These are phyloP conservation scores for Cucurbitaria berberidis DNA, from an alignment of 2,329 filamentous ascomycete species.

Conservation along the genomic window DNA sequence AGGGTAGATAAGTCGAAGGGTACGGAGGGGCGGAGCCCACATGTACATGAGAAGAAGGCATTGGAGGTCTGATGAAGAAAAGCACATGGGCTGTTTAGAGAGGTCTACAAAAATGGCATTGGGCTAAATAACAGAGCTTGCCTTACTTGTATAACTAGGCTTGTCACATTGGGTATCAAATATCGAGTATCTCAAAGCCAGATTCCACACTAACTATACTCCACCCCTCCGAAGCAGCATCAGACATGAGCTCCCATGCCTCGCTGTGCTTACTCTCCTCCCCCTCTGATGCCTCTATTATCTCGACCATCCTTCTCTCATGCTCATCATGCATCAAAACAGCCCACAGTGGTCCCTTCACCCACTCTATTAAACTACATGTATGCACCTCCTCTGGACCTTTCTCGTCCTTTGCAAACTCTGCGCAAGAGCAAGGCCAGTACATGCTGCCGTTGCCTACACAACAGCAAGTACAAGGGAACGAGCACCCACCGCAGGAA, in stretches of 20 bases:
- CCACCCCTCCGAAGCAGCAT: constrained; percentile 6
- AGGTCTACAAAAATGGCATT: background rate
- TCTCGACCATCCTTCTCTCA: background rate
- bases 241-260: constrained; percentile 3
- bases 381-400: constrained; percentile 9
- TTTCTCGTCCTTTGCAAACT: background rate
- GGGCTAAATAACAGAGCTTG: background rate
- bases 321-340: background rate
- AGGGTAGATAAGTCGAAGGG: constrained; percentile 51
- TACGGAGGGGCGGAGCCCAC: constrained; percentile 1
- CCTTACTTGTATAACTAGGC: background rate
- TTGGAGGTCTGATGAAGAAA: constrained; percentile 16
- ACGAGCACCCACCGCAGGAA: background rate
- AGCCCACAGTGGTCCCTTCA: background rate
- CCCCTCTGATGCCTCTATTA: background rate
- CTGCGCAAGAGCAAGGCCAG: constrained; percentile 5
- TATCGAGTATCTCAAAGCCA: background rate
- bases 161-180: background rate
- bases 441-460: background rate
- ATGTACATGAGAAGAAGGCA: constrained; percentile 15
- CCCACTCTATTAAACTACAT: constrained; percentile 14
- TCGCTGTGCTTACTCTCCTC: background rate
- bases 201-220: constrained; percentile 2
- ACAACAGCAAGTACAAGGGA: constrained; percentile 3
- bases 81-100: background rate